Percentiles rank a stretch among this genome's conserved stretches.
These are phyloP conservation scores for Suillus placidus DNA, from an alignment of 768 basidiomycete genomes.

Conservation along the genomic window DNA sequence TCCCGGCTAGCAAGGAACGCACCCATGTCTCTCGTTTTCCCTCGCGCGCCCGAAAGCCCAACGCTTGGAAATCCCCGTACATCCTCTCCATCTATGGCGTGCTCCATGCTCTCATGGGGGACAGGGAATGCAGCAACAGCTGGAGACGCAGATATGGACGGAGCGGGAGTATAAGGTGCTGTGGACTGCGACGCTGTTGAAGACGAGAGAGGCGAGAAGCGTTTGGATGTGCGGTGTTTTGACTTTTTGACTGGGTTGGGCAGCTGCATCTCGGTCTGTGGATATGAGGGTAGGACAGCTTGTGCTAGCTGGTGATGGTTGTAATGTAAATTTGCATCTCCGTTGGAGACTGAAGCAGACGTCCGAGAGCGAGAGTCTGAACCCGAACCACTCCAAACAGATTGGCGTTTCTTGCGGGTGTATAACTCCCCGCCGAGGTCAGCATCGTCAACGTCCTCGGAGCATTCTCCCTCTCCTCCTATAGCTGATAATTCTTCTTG, in stretches of 20 bases:
- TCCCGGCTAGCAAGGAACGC: constrained; percentile 45
- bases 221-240: constrained; percentile 28
- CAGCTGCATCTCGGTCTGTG: constrained; percentile 31
- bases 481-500: constrained; percentile 11
- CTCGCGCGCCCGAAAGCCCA: constrained; percentile 38
- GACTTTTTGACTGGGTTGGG: constrained; percentile 21
- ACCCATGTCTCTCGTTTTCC: constrained; percentile 41
- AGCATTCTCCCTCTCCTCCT: constrained; percentile 14
- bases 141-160: constrained; percentile 34
- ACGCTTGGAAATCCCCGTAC: constrained; percentile 39
- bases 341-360: constrained; percentile 48
- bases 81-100: constrained; percentile 32
- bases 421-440: constrained; percentile 66
- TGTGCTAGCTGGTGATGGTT: constrained; percentile 30
- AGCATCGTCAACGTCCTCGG: constrained; percentile 49
- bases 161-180: constrained; percentile 45
- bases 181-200: constrained; percentile 49
- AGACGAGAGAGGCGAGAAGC: constrained; percentile 39
- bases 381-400: constrained; percentile 39
- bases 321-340: constrained; percentile 25
- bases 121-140: constrained; percentile 27
- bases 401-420: constrained; percentile 37
- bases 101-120: constrained; percentile 38
- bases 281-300: constrained; percentile 27
- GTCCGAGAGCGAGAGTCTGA: constrained; percentile 68